These are phyloP conservation scores for Hysterium pulicare DNA, from an alignment of 2,329 filamentous ascomycete genomes.

Conservation along the genomic window DNA sequence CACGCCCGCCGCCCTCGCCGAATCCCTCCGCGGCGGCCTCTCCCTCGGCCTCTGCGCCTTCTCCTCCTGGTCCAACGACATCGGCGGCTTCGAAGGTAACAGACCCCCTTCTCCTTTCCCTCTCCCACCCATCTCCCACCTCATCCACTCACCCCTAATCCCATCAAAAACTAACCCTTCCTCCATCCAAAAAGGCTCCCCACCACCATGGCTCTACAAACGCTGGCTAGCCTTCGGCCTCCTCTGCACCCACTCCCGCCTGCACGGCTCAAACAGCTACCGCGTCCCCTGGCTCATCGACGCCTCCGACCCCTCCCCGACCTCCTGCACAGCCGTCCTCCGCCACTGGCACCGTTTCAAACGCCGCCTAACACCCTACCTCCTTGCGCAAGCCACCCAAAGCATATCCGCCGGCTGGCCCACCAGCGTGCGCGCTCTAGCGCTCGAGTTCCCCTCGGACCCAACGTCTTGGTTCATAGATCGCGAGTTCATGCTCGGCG, in stretches of 20 bases:
- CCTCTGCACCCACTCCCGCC: constrained; percentile 65
- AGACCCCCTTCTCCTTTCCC: no score
- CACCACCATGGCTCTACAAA: constrained; percentile 68
- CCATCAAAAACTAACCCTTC: no score
- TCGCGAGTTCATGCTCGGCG: constrained; percentile 71
- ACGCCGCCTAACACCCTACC: constrained; percentile 56
- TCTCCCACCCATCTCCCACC: no score
- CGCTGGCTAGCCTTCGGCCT: constrained; percentile 75
- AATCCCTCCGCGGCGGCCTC: constrained; percentile 64
- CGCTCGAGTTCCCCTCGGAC: constrained; percentile 69
- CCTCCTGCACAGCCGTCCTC: constrained; percentile 53
- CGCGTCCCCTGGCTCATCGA: constrained; percentile 74
- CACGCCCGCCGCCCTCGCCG: constrained; percentile 69
- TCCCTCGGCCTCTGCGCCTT: constrained; percentile 63
- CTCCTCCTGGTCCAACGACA: constrained; percentile 68
- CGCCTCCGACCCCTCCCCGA: constrained; percentile 48
- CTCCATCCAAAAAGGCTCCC: no score
- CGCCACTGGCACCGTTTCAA: constrained; percentile 53
- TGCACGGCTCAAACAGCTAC: constrained; percentile 68
- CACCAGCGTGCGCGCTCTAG: constrained; percentile 60
- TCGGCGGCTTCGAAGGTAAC: constrained; percentile 71
- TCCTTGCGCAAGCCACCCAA: constrained; percentile 52
- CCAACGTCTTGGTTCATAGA: constrained; percentile 66
- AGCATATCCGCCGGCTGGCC: constrained; percentile 56
- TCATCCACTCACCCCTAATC: no score